Conservation (phyloP, 306 rosid species). For the Fragaria vesca region DNA sequence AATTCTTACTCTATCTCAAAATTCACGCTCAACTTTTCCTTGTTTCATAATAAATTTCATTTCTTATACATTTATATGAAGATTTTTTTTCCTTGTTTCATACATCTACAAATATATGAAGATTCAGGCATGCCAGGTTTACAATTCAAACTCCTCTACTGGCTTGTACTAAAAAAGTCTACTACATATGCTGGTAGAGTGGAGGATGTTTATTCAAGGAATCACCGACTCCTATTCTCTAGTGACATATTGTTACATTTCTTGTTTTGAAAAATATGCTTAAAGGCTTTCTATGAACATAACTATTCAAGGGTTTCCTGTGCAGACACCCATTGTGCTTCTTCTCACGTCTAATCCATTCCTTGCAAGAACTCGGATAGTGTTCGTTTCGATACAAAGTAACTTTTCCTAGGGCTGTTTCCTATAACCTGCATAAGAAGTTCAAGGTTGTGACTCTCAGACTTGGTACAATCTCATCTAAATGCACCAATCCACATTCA, state of each 20-base stretch:
- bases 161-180: no score
- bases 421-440: constrained; percentile 11
- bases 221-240: no score
- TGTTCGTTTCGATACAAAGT: not conserved
- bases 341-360: not conserved
- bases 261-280: not conserved
- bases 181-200: no score
- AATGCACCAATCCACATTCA: not conserved
- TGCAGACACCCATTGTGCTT: not conserved
- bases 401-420: constrained; percentile 5
- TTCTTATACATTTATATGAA: no score
- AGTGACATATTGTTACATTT: not conserved
- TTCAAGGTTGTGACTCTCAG: not conserved
- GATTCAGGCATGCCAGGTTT: no score
- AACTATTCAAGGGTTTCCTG: not conserved
- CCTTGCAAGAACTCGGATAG: not conserved
- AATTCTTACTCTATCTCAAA: no score
- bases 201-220: no score
- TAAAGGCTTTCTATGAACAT: not conserved
- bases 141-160: no score
- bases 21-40: no score
- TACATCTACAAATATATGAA: no score
- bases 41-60: no score
- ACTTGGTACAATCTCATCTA: not conserved
- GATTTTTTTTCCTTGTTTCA: no score